Percentiles rank a stretch among this genome's conserved stretches.
Evolutionary conservation across 2,329 filamentous ascomycete genomes (phyloP).

Genomic region (Fusarium fujikuroi): DNA sequence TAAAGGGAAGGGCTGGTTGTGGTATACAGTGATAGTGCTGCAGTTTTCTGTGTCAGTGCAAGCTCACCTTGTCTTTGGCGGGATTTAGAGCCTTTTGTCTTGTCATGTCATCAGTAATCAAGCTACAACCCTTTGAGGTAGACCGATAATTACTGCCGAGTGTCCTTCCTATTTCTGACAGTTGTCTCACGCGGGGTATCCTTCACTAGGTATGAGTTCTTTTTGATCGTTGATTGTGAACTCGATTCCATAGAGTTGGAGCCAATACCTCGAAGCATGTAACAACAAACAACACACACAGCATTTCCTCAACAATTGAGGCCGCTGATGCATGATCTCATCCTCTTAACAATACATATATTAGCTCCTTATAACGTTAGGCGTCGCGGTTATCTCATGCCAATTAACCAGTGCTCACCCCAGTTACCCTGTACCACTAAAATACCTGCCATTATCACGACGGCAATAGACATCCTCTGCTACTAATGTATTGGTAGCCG

Average conservation of each 20-base stretch:
- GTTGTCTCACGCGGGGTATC: slow-evolving; percentile 20
- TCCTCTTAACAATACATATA: background rate
- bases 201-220: background rate
- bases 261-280: background rate
- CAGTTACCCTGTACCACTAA: background rate
- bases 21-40: background rate
- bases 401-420: background rate
- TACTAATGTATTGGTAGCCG: background rate
- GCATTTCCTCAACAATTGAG: background rate
- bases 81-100: slow-evolving; percentile 13
- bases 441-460: background rate
- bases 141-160: background rate
- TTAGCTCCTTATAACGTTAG: too few relatives aligned
- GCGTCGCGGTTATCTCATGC: background rate
- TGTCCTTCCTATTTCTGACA: background rate
- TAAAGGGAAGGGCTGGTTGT: too few relatives aligned
- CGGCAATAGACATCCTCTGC: background rate
- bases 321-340: background rate
- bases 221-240: background rate
- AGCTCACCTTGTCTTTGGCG: background rate
- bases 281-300: background rate
- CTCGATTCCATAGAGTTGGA: background rate
- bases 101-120: background rate
- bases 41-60: background rate
- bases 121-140: background rate